Evolutionary conservation across 2,329 filamentous ascomycete species (phyloP), one percentile per base, ranked within the genome.

Genomic region (Apiospora sp.): DNA sequence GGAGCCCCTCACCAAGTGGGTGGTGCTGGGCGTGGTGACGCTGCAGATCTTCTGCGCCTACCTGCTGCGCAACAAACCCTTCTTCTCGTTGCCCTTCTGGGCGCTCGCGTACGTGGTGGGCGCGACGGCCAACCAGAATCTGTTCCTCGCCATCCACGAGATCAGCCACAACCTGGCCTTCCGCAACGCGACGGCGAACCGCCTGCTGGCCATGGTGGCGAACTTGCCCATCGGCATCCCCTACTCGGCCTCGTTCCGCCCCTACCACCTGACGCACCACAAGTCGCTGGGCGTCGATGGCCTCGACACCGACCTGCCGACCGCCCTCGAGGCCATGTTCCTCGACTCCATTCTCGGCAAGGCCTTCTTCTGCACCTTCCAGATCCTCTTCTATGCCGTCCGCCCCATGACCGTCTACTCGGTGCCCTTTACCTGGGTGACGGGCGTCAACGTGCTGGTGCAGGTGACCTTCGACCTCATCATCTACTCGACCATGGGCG

Each of bases 131-230:
- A 99, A 98, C 87, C 96, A 99, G 87, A 99, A 99, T 83, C 90
- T 98, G 69, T 99, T 99, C 86, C 91, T 99, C 58, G 95, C 96
- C 73, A 99, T 99, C 80, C 96, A 99, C 86, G 96, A 99, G 85
- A 98, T 99, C 82, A 97, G 94, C 22, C 96, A 99, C 86, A 99
- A 99, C 82, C 88, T 99, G 75, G 96, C 96, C 48, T 98, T 98
- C 87, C 91, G 91, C 76, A 95, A 91, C 37, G 89, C 94, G 1
- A 82, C 92, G 58, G 92, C 91, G 74, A 99, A 99, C 84, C 89
- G 96, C 27, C 81, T 98, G 70, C 88, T 98, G 76, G 96, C 96
- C 76, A 93, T 99, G 74, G 91, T 98, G 81, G 96, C 96, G 74
- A 99, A 99, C 83, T 86, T 99, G 67, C 96, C 96, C 68, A 99